These are phyloP conservation scores for Albugo candida DNA, from an alignment of 352 stramenopile species.

Conservation along the genomic window DNA sequence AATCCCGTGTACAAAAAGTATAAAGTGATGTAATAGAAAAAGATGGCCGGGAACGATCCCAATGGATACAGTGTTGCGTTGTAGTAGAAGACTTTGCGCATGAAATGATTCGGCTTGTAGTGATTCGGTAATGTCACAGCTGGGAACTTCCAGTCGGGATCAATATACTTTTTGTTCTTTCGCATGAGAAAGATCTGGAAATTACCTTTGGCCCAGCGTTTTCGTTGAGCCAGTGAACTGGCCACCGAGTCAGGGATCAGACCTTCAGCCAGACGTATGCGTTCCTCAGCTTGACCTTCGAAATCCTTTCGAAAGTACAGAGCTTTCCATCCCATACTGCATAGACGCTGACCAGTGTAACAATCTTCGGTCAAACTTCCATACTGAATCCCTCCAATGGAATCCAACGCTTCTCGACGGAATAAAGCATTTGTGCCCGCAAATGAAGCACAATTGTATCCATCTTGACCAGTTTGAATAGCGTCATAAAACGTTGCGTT, in stretches of 20 bases:
- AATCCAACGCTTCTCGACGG: constrained; percentile 64
- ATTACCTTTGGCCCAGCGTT: constrained; percentile 69
- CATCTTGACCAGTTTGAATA: constrained; percentile 66
- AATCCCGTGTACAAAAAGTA: constrained; percentile 78
- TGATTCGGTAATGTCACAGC: constrained; percentile 55
- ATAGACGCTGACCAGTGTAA: constrained; percentile 57
- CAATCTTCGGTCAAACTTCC: constrained; percentile 68
- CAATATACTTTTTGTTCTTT: constrained; percentile 62
- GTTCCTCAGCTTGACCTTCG: constrained; percentile 50
- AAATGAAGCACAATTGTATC: constrained; percentile 65
- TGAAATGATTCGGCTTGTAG: constrained; percentile 62
- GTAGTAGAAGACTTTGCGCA: constrained; percentile 70
- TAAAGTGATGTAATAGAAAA: constrained; percentile 73
- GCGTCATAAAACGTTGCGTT: constrained; percentile 74
- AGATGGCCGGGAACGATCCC: constrained; percentile 46
- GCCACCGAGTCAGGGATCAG: constrained; percentile 63
- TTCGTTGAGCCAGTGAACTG: constrained; percentile 50
- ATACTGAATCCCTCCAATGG: constrained; percentile 71
- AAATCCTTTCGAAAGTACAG: constrained; percentile 80
- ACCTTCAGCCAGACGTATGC: constrained; percentile 58
- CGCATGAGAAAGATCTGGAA: constrained; percentile 73
- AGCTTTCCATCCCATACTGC: constrained; percentile 68
- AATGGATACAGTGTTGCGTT: constrained; percentile 69
- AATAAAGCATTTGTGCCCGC: constrained; percentile 65
- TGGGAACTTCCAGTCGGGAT: constrained; percentile 63